Evolutionary conservation across 2,329 filamentous ascomycete genomes (phyloP), one percentile per base, ranked within the genome.

Genomic region (Hortaea sp.): DNA sequence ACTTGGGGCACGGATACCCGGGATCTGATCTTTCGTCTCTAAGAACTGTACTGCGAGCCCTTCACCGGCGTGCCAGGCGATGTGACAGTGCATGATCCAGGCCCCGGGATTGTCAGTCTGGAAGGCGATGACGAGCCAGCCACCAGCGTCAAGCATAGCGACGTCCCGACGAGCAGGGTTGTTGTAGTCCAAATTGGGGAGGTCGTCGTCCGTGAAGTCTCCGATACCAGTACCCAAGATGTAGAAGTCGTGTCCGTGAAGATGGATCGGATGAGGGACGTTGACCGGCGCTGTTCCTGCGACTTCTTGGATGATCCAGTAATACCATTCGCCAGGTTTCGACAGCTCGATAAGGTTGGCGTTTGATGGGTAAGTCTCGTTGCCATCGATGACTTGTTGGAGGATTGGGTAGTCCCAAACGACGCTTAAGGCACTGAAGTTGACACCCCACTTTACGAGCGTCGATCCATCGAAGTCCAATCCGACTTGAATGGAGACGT

Each of bases 41-140:
- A 78, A 52, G 53, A 78, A 77, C 57, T 78, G 72, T 31, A 77
- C 61, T 6, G 66, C 69, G 12, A 83, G 66, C 29, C 78, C 79
- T 66, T 77, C 75, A 57, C 71, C 70, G 13, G 80, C 72, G 55
- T 82, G 78, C 77, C 74, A 79, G 54, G 77, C 61, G 38, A 63
- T 62, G 39, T 63, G 58, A 30, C 59, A 59, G 27, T 53, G 49
- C 41, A 29, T 29, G 28, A 43, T 44, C 62, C 62, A 65, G 4
- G 52, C 57, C 11, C 60, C 61, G 11, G 13, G 63, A 61, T 65
- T 65, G 42, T 64, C 61, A 6, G 59, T 55, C 12, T 51, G 43
- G 52, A 63, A 63, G 5, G 59, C 61, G 39, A 64, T 50, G 5
- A 64, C 61, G 6, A 64, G 48, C 42, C 58, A 63, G 11, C 63